phyloP scores from a whole-genome alignment of 139 green algal genomes.

The Chlamydomonas schloesseri region DNA sequence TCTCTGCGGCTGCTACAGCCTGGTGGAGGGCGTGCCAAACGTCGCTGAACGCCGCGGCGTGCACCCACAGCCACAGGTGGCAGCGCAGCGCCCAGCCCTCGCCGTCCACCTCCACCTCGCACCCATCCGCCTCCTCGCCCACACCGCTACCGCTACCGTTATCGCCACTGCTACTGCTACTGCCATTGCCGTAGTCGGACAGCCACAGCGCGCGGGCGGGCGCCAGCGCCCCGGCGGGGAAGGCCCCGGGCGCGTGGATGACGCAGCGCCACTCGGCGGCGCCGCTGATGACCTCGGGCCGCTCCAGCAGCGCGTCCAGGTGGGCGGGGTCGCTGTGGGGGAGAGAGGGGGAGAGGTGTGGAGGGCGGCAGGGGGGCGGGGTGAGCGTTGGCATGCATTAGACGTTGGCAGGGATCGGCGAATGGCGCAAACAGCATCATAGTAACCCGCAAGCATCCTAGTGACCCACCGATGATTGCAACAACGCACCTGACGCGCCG shows the following conservation, averaged over 20 bases:
- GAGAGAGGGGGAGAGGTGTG: neutral
- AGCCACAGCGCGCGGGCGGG: slow-evolving; percentile 50
- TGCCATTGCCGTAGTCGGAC: neutral
- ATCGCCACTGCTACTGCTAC: neutral
- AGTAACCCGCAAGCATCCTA: too few species aligned
- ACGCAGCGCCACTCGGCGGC: slow-evolving; percentile 46
- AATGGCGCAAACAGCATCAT: too few species aligned
- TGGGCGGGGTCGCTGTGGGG: slow-evolving; percentile 32
- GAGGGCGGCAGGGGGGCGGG: too few species aligned
- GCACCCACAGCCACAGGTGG: slow-evolving; percentile 58
- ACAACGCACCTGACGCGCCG: slow-evolving; percentile 44
- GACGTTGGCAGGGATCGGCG: neutral
- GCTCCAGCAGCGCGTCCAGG: slow-evolving; percentile 5
- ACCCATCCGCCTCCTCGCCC: neutral
- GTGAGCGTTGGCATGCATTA: too few species aligned
- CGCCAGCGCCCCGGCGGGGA: slow-evolving; percentile 41
- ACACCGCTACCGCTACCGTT: neutral
- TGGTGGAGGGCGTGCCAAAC: slow-evolving; percentile 10
- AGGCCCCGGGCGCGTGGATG: slow-evolving; percentile 49
- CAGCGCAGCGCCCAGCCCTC: slow-evolving; percentile 33
- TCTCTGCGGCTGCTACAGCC: too few species aligned
- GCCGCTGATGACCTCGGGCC: slow-evolving; percentile 37
- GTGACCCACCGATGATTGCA: too few species aligned
- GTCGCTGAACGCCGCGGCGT: slow-evolving; percentile 51
- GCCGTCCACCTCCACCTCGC: neutral